Evolutionary conservation across 2,329 filamentous ascomycete genomes (phyloP).

Genomic region (Ophiognomonia clavigignenti-juglandacearum): DNA sequence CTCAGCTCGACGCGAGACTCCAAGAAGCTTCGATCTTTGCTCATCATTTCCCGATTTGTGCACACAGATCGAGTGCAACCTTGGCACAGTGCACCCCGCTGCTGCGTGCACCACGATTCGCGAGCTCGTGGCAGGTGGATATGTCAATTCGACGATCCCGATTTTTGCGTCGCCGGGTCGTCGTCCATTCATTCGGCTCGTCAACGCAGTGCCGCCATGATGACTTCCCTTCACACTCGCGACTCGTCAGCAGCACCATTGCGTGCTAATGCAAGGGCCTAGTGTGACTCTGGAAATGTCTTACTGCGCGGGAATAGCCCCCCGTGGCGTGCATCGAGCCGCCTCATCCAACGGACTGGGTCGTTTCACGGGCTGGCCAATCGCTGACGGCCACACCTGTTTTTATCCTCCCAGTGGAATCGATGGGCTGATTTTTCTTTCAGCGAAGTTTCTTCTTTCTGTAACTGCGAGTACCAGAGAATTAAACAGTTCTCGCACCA

Average conservation of each 20-base stretch:
- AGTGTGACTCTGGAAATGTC: too few relatives aligned
- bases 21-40: not conserved
- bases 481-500: too few relatives aligned
- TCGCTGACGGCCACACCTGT: not conserved
- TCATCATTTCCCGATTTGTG: not conserved
- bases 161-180: not conserved
- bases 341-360: not conserved
- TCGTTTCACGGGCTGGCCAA: not conserved
- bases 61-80: not conserved
- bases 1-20: not conserved
- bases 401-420: not conserved
- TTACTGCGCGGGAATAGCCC: too few relatives aligned
- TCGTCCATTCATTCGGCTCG: not conserved
- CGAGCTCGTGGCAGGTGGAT: not conserved
- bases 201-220: too few relatives aligned
- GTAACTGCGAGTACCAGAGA: too few relatives aligned
- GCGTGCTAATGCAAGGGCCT: too few relatives aligned
- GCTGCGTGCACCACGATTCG: not conserved
- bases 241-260: too few relatives aligned
- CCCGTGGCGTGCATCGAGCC: not conserved
- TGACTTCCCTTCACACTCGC: too few relatives aligned
- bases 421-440: too few relatives aligned
- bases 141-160: not conserved
- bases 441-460: too few relatives aligned
- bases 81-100: not conserved